Conservation (phyloP, 768 basidiomycete genomes). For the Russula compacta region DNA sequence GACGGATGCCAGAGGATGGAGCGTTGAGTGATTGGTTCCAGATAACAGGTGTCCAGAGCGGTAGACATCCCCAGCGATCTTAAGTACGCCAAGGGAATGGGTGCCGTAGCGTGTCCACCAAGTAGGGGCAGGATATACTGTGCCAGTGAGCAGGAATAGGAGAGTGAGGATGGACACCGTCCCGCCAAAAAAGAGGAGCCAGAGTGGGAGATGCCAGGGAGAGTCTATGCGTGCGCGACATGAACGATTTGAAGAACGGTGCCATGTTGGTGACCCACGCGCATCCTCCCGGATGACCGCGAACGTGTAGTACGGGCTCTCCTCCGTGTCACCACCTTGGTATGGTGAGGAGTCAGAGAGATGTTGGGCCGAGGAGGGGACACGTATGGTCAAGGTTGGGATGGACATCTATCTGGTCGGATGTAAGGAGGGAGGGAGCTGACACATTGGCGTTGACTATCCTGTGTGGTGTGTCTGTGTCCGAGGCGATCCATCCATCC, state of each 20-base stretch:
- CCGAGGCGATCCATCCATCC: too few relatives aligned
- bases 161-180: constrained; percentile 10
- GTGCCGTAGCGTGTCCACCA: constrained; percentile 4
- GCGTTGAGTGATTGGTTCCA: neutral
- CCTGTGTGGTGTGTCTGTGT: too few relatives aligned
- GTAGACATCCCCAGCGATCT: neutral
- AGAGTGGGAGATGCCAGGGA: constrained; percentile 11
- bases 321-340: neutral
- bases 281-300: neutral
- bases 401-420: neutral
- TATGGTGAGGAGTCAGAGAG: neutral
- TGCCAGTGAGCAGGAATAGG: constrained; percentile 9
- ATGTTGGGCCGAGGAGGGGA: neutral
- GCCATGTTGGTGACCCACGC: neutral
- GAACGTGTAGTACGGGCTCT: neutral
- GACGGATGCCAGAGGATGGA: neutral
- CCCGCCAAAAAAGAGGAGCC: constrained; percentile 12
- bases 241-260: neutral
- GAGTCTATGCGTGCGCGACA: neutral
- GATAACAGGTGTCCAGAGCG: neutral
- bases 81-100: neutral
- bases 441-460: too few relatives aligned
- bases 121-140: neutral
- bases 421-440: neutral
- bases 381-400: neutral